phyloP scores from a whole-genome alignment of 306 rosid genomes.

The Casuarina glauca region DNA sequence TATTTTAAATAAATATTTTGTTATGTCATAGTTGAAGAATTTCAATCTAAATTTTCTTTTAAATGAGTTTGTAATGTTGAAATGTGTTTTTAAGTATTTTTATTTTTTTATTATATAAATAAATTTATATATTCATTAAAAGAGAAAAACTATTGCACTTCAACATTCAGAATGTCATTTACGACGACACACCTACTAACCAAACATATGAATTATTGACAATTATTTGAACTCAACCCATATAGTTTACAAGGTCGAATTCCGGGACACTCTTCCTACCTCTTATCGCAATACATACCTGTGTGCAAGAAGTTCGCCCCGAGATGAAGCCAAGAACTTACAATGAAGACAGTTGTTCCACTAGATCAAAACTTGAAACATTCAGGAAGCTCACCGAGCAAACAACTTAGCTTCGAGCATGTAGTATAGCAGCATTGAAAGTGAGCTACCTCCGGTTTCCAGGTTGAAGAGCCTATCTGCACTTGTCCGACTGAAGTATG shows the following conservation, averaged over 20 bases:
- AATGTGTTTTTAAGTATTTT: too few species aligned
- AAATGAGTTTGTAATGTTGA: too few species aligned
- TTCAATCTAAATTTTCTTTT: too few species aligned
- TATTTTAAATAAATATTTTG: too few species aligned
- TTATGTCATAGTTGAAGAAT: too few species aligned
- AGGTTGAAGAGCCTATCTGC: neutral
- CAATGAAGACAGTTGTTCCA: neutral
- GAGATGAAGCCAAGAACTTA: neutral
- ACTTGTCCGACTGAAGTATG: neutral
- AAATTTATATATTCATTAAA: neutral
- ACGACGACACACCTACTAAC: too few species aligned
- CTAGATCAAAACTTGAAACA: neutral
- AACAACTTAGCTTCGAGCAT: neutral
- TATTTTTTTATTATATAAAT: too few species aligned
- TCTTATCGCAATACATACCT: neutral
- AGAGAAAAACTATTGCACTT: neutral
- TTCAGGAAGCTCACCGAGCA: neutral
- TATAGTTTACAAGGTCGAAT: neutral
- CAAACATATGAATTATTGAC: too few species aligned
- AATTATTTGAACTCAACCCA: too few species aligned
- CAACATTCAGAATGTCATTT: too few species aligned
- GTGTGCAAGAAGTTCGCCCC: neutral
- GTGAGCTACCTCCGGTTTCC: neutral
- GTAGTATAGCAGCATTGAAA: neutral
- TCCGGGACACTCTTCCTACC: neutral